Evolutionary conservation across 768 basidiomycete species (phyloP).

Genomic region (Auriscalpium microsporum): DNA sequence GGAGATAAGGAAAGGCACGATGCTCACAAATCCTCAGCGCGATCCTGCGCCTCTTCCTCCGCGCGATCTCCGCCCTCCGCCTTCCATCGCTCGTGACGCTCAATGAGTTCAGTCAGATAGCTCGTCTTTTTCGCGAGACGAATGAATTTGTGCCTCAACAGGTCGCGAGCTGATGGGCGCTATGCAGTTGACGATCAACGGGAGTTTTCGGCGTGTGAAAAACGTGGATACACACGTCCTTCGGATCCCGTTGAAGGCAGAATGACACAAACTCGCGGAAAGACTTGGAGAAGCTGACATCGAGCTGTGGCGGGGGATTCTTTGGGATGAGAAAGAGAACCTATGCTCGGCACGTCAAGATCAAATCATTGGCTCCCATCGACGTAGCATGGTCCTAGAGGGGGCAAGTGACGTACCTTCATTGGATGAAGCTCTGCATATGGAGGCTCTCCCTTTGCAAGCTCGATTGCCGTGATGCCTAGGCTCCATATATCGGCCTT

Average conservation of each 20-base stretch:
- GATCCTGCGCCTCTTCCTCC: conserved; percentile 62
- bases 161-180: conserved; percentile 91
- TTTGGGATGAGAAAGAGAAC: conserved; percentile 98
- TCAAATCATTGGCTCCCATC: neutral
- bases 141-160: conserved; percentile 94
- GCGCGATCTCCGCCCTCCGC: conserved; percentile 74
- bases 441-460: conserved; percentile 96
- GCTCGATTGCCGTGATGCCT: conserved; percentile 94
- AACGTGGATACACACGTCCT: conserved; percentile 48
- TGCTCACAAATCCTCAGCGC: conserved; percentile 56
- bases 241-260: conserved; percentile 91
- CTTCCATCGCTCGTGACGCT: conserved; percentile 89
- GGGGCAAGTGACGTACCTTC: conserved; percentile 57
- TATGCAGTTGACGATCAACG: conserved; percentile 22
- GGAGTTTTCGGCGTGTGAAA: neutral
- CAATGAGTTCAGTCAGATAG: conserved; percentile 93
- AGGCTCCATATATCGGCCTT: conserved; percentile 99
- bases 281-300: conserved; percentile 83
- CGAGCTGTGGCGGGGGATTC: conserved; percentile 88
- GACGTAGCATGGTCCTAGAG: neutral
- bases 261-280: conserved; percentile 92
- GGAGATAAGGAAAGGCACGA: neutral
- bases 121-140: conserved; percentile 90
- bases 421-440: conserved; percentile 98
- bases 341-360: conserved; percentile 29